Percentiles rank a stretch among this genome's conserved stretches.
phyloP scores from a whole-genome alignment of 2,329 filamentous ascomycete species.

The Aspergillus sojae region DNA sequence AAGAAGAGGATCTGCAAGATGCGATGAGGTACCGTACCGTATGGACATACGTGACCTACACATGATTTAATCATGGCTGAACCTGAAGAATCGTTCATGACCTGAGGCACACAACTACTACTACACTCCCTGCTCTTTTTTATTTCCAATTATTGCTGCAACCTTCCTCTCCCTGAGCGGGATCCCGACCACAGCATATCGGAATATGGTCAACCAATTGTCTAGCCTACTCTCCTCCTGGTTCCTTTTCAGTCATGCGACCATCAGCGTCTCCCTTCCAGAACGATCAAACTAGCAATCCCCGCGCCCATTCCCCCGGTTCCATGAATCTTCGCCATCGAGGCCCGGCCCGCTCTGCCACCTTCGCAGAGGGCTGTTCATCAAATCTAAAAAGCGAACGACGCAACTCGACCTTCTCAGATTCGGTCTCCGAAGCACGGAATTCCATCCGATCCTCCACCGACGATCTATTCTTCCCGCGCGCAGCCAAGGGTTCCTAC shows the following conservation, averaged over 20 bases:
- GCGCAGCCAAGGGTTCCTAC: constrained; percentile 40
- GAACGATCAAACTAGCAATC: constrained; percentile 14
- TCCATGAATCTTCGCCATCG: constrained; percentile 38
- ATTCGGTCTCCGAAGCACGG: constrained; percentile 70
- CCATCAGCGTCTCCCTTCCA: constrained; percentile 21
- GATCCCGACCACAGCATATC: neutral
- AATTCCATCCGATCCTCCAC: constrained; percentile 66
- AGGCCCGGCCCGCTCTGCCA: constrained; percentile 38
- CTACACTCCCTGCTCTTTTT: neutral
- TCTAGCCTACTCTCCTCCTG: neutral
- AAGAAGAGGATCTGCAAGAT: neutral
- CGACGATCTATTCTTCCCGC: constrained; percentile 68
- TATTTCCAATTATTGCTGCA: neutral
- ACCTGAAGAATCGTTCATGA: neutral
- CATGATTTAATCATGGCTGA: neutral
- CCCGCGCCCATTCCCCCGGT: constrained; percentile 15
- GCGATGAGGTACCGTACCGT: neutral
- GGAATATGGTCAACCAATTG: neutral
- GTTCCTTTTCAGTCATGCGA: constrained; percentile 8
- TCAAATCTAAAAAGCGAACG: constrained; percentile 51
- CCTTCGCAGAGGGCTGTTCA: constrained; percentile 36
- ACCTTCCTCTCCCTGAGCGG: neutral
- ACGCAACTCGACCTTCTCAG: constrained; percentile 77
- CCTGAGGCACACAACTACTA: neutral
- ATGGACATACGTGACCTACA: neutral